These are phyloP conservation scores for Lactifluus hygrophoroides DNA, from an alignment of 768 basidiomycete genomes.

Conservation along the genomic window DNA sequence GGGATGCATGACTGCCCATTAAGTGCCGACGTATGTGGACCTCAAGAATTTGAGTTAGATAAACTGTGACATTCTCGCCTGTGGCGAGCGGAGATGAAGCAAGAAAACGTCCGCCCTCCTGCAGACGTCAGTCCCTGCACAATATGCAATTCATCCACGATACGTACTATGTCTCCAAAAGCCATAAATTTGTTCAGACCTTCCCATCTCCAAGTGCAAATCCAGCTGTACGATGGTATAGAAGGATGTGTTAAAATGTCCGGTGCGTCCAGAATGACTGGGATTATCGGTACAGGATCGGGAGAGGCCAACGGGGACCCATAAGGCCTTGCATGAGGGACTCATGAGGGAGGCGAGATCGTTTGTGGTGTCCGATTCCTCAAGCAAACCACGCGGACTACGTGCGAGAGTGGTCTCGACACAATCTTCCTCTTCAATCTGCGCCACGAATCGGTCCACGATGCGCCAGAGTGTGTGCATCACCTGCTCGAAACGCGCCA, in stretches of 20 bases:
- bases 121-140: conserved; percentile 8
- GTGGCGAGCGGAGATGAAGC: conserved; percentile 14
- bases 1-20: conserved; percentile 4
- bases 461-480: conserved; percentile 3
- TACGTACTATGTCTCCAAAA: not conserved
- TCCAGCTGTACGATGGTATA: not conserved
- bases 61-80: conserved; percentile 16
- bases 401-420: not conserved
- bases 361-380: conserved; percentile 1
- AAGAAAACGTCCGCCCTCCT: conserved; percentile 3
- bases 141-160: not conserved
- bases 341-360: conserved; percentile 5
- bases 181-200: not conserved
- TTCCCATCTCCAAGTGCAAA: not conserved
- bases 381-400: conserved; percentile 3
- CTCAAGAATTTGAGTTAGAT: conserved; percentile 7
- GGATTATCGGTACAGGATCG: not conserved
- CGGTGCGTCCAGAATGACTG: not conserved
- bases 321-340: conserved; percentile 8
- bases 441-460: conserved; percentile 3
- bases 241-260: not conserved
- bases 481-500: not conserved
- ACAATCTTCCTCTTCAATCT: conserved; percentile 1
- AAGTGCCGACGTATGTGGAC: conserved; percentile 1
- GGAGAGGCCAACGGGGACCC: not conserved